Evolutionary conservation across 805 yeast genomes (phyloP).

Genomic region (Pichia ethanolica): DNA sequence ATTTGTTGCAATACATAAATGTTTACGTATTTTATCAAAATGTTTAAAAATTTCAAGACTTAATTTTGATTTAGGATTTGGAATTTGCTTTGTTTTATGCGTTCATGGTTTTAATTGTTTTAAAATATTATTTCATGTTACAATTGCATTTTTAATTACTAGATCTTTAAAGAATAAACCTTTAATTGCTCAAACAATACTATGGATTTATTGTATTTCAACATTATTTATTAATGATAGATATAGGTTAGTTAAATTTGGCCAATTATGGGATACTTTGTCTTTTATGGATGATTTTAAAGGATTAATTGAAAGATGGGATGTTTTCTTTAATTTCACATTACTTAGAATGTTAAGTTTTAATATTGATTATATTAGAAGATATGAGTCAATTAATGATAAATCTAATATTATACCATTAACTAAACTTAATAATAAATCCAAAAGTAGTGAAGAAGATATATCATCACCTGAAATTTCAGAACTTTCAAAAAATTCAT

Average conservation of each 20-base stretch:
- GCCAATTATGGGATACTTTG: slow-evolving; percentile 34
- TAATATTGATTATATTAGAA: slow-evolving; percentile 65
- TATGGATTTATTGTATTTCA: slow-evolving; percentile 79
- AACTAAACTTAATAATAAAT: slow-evolving; percentile 2
- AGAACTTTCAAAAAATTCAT: not conserved
- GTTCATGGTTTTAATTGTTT: slow-evolving; percentile 75
- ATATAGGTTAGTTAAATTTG: slow-evolving; percentile 47
- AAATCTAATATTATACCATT: slow-evolving; percentile 4
- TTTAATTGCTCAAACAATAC: slow-evolving; percentile 32
- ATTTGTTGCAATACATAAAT: slow-evolving; percentile 47
- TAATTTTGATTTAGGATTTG: slow-evolving; percentile 68
- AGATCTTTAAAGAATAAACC: slow-evolving; percentile 28
- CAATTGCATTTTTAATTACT: slow-evolving; percentile 45
- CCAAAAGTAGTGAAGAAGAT: slow-evolving; percentile 13
- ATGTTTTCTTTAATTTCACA: slow-evolving; percentile 88
- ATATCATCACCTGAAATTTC: not conserved
- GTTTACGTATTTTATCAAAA: slow-evolving; percentile 36
- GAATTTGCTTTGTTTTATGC: slow-evolving; percentile 55
- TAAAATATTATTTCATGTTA: slow-evolving; percentile 53
- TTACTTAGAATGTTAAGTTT: slow-evolving; percentile 77
- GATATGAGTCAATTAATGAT: slow-evolving; percentile 17
- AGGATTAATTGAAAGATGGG: slow-evolving; percentile 90
- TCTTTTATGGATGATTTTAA: slow-evolving; percentile 54
- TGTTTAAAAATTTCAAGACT: slow-evolving; percentile 33
- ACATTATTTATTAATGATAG: slow-evolving; percentile 72